These are phyloP conservation scores for Chalciporus sphaerocephalus DNA, from an alignment of 768 basidiomycete species.

Conservation along the genomic window DNA sequence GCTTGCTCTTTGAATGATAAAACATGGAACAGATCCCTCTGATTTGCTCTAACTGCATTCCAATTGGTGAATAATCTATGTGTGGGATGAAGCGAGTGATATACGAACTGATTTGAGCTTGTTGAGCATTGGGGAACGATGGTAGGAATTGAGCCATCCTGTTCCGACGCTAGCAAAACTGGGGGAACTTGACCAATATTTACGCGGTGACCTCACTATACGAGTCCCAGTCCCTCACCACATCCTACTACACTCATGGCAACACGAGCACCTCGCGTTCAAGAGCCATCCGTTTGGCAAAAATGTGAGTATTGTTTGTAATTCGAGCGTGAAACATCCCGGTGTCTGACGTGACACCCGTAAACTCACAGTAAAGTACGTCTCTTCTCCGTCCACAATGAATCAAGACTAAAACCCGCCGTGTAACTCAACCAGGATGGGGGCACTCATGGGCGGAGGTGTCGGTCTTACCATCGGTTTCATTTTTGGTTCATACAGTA, in stretches of 20 bases:
- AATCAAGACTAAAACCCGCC: conserved; percentile 6
- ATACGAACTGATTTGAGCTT: conserved; percentile 82
- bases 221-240: not conserved
- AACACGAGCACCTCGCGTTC: conserved; percentile 33
- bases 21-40: conserved; percentile 77
- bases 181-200: too few relatives aligned
- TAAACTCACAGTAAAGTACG: conserved; percentile 54
- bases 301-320: conserved; percentile 50
- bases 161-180: too few relatives aligned
- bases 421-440: conserved; percentile 59
- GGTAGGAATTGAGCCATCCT: conserved; percentile 28
- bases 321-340: not conserved
- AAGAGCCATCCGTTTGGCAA: conserved; percentile 68
- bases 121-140: conserved; percentile 70
- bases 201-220: too few relatives aligned
- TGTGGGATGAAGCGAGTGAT: not conserved
- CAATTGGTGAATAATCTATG: conserved; percentile 5
- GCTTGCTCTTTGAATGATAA: conserved; percentile 70
- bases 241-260: conserved; percentile 18
- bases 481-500: conserved; percentile 91
- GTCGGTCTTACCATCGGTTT: conserved; percentile 97
- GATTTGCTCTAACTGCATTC: conserved; percentile 72
- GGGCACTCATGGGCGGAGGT: conserved; percentile 86
- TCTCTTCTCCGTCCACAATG: conserved; percentile 3
- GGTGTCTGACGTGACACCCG: conserved; percentile 9